These are phyloP conservation scores for Cubamyces lactineus DNA, from an alignment of 768 basidiomycete genomes.

Conservation along the genomic window DNA sequence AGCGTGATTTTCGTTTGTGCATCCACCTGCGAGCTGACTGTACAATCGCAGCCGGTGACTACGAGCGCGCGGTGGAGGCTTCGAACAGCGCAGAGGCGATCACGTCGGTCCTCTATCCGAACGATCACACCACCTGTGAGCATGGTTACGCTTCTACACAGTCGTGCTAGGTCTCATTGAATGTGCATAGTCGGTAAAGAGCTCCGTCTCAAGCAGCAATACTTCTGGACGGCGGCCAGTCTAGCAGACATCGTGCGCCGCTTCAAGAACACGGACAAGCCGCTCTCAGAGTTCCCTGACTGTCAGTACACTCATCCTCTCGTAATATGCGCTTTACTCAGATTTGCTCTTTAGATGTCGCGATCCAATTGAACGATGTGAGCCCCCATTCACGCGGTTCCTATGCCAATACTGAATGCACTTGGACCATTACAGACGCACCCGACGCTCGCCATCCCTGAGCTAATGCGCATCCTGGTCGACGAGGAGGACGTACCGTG, in stretches of 20 bases:
- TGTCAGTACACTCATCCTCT: slow-evolving; percentile 49
- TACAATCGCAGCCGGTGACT: slow-evolving; percentile 73
- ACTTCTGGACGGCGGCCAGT: slow-evolving; percentile 92
- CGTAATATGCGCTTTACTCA: slow-evolving; percentile 4
- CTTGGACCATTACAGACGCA: slow-evolving; percentile 63
- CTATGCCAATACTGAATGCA: neutral
- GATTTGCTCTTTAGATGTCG: slow-evolving; percentile 56
- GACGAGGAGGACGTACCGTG: slow-evolving; percentile 92
- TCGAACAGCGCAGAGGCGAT: slow-evolving; percentile 92
- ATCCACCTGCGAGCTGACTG: neutral
- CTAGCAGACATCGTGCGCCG: slow-evolving; percentile 89
- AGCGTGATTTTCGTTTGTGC: slow-evolving; percentile 18
- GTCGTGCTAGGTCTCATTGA: neutral
- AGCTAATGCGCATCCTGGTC: slow-evolving; percentile 88
- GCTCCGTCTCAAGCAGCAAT: slow-evolving; percentile 93
- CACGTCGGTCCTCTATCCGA: slow-evolving; percentile 94
- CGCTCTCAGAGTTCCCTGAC: slow-evolving; percentile 80
- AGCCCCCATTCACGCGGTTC: slow-evolving; percentile 27
- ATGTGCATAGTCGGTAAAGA: slow-evolving; percentile 72
- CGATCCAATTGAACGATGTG: slow-evolving; percentile 95
- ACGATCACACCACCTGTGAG: slow-evolving; percentile 73
- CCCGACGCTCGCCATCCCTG: slow-evolving; percentile 92
- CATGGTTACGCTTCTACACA: neutral
- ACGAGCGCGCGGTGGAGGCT: slow-evolving; percentile 85
- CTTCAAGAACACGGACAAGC: slow-evolving; percentile 87